Percentiles rank a stretch among this genome's conserved stretches.
phyloP scores from a whole-genome alignment of 2,329 filamentous ascomycete genomes.

The Zymoseptoria crescenta region DNA sequence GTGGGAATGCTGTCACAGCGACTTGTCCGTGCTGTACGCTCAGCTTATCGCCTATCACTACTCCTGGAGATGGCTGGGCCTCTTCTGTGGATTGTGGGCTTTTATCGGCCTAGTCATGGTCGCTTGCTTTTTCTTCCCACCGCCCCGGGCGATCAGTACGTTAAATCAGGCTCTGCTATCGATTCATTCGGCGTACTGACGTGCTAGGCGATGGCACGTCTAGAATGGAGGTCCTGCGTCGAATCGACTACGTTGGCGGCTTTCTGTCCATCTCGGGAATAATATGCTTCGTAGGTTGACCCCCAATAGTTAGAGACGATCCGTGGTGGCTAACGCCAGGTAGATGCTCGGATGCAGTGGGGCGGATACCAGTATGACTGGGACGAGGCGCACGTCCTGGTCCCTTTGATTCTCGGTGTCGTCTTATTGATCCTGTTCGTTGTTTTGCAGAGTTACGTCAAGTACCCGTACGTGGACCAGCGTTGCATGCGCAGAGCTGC shows the following conservation, averaged over 20 bases:
- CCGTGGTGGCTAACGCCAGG: neutral
- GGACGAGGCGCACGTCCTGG: conserved; percentile 27
- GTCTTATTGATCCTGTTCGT: conserved; percentile 26
- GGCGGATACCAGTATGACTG: conserved; percentile 27
- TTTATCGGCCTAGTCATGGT: conserved; percentile 45
- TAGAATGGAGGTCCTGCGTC: conserved; percentile 34
- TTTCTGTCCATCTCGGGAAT: conserved; percentile 44
- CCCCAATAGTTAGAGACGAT: neutral
- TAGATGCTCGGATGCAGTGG: conserved; percentile 10
- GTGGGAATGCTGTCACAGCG: no score
- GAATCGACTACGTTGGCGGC: conserved; percentile 47
- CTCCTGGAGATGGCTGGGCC: conserved; percentile 49
- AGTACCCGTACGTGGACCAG: conserved; percentile 1
- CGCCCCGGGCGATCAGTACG: conserved; percentile 37
- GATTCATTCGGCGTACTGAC: neutral
- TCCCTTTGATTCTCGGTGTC: conserved; percentile 27
- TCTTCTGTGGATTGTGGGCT: conserved; percentile 46
- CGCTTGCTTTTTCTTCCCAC: conserved; percentile 48
- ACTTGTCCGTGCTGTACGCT: conserved; percentile 48
- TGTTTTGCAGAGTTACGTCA: conserved; percentile 26
- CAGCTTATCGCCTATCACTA: conserved; percentile 47
- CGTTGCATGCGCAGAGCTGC: neutral
- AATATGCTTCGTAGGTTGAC: conserved; percentile 31
- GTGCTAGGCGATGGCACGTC: conserved; percentile 30
- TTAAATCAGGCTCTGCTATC: neutral